phyloP scores from a whole-genome alignment of 176 grass and related monocot genomes.

The Typha latifolia region DNA sequence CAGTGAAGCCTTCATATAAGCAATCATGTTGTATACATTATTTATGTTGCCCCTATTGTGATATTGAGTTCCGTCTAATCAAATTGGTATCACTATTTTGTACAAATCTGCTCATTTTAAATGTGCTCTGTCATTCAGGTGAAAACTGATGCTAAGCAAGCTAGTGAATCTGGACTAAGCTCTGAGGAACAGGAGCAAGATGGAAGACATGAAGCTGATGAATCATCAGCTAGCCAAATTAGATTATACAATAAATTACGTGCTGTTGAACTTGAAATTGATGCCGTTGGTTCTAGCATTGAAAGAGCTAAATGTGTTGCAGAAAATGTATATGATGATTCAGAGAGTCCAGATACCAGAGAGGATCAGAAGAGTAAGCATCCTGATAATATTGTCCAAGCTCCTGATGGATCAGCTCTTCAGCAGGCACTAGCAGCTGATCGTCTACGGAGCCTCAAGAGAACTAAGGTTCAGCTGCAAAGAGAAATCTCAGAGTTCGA shows the following conservation, averaged over 20 bases:
- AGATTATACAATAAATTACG: conserved; percentile 54
- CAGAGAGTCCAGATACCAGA: conserved; percentile 3
- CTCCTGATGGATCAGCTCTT: conserved; percentile 26
- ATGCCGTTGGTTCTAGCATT: conserved; percentile 67
- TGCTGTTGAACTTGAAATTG: conserved; percentile 67
- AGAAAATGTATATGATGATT: conserved; percentile 16
- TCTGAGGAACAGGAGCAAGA: background rate
- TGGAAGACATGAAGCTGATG: conserved; percentile 14
- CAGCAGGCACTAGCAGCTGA: conserved; percentile 72
- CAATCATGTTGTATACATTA: too few relatives aligned
- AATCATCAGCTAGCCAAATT: conserved; percentile 14
- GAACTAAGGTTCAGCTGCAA: conserved; percentile 70
- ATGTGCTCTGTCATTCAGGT: conserved; percentile 27
- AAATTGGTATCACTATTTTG: too few relatives aligned
- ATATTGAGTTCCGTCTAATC: too few relatives aligned
- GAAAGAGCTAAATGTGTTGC: conserved; percentile 15
- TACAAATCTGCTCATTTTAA: background rate
- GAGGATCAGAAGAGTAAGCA: conserved; percentile 15
- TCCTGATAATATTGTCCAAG: conserved; percentile 8
- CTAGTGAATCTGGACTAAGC: background rate
- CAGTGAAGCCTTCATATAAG: too few relatives aligned
- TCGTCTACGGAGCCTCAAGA: conserved; percentile 75
- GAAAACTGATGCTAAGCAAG: conserved; percentile 25
- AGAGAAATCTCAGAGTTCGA: conserved; percentile 36
- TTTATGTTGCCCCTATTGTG: too few relatives aligned